Conservation (phyloP, 2,329 filamentous ascomycete genomes). For the Cladophialophora psammophila region DNA sequence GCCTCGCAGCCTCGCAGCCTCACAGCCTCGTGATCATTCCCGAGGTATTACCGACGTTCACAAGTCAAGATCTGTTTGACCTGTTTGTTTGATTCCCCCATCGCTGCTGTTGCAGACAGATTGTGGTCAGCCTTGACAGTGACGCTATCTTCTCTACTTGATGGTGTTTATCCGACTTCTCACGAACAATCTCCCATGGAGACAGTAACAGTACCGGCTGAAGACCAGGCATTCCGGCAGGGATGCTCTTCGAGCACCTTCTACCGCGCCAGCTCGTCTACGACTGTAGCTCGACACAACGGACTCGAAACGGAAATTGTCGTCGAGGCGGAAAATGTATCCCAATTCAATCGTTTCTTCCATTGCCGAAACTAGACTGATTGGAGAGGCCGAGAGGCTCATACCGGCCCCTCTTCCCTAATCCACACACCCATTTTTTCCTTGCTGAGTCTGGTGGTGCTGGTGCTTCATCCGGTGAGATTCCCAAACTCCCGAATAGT, state of each 20-base stretch:
- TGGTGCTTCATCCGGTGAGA: slow-evolving; percentile 14
- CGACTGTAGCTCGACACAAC: neutral
- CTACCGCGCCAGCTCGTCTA: too few species aligned
- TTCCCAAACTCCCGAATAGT: slow-evolving; percentile 14
- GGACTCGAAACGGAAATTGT: slow-evolving; percentile 14
- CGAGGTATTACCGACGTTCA: slow-evolving; percentile 9
- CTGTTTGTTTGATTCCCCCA: neutral
- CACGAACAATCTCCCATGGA: neutral
- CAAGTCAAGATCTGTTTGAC: neutral
- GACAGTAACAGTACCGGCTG: neutral
- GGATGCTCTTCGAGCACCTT: neutral
- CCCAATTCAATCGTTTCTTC: slow-evolving; percentile 5
- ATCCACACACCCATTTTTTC: slow-evolving; percentile 1
- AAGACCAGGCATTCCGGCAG: neutral
- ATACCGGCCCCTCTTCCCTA: slow-evolving; percentile 10
- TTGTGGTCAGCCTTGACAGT: too few species aligned
- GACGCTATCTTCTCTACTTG: too few species aligned
- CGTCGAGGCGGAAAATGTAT: slow-evolving; percentile 23
- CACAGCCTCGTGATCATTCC: neutral
- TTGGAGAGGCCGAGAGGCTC: neutral
- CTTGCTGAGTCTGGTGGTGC: neutral
- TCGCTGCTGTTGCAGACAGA: neutral
- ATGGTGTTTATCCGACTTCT: neutral
- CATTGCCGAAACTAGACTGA: slow-evolving; percentile 1
- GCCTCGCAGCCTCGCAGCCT: neutral